Evolutionary conservation across 2,329 filamentous ascomycete species (phyloP), one percentile per base, ranked within the genome.

Genomic region (Neofusicoccum parvum): DNA sequence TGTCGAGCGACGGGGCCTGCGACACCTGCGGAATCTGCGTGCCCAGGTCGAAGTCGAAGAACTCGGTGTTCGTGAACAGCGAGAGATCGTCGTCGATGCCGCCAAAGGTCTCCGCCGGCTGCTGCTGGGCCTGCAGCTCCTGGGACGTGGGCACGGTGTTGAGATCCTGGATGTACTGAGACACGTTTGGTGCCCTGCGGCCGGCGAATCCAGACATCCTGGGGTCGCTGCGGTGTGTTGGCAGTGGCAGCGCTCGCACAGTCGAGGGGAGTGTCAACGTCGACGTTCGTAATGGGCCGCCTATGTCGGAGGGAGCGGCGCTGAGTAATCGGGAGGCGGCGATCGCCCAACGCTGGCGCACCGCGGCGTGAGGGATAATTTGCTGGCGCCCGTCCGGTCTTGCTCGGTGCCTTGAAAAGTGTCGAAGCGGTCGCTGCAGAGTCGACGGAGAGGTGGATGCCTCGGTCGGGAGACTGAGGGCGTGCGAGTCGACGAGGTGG

Each of bases 121-220:
- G 56, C 41, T 69, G 67, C 43, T 69, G 67, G 66, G 70, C 67
- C 37, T 56, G 50, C 66, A 67, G 68, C 49, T 76, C 74, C 62
- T 74, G 68, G 23, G 69, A 68, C 66, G 83, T 80, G 34, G 85
- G 85, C 65, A 90, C 82, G 51, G 85, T 87, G 82, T 97, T 97
- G 73, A 97, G 84, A 71, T 94, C 90, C 73, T 92, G 90, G 70
- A 97, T 85, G 81, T 95, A 96, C 75, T 93, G 90, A 74, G 92
- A 93, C 80, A 97, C 91, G 78, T 96, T 96, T 74, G 92, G 90
- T 72, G 87, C 91, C 75, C 90, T 88, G 68, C 92, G 90, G 74
- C 89, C 90, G 79, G 86, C 88, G 85, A 88, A 93, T 76, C 83
- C 86, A 77, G 91, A 88, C 90, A 93, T 93, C 12, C 27, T 54